A percentile compares a stretch with the other conserved stretches of the same genome.
Evolutionary conservation across 305 asterid species (phyloP).

Genomic region (Nicotiana rustica): DNA sequence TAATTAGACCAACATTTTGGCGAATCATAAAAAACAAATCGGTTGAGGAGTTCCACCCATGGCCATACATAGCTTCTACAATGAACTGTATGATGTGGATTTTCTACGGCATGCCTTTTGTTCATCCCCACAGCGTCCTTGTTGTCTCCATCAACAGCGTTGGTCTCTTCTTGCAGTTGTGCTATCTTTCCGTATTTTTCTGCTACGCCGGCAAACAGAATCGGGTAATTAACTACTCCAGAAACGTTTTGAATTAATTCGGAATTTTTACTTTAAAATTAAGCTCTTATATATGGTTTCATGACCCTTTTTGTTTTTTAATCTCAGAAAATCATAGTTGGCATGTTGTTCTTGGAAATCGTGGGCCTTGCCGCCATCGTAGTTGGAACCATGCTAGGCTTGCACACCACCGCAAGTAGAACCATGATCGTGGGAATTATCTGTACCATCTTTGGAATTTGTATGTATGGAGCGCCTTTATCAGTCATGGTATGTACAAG

Average conservation of each 20-base stretch:
- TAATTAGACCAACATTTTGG: conserved; percentile 56
- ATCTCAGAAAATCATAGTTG: conserved; percentile 46
- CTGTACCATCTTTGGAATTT: conserved; percentile 58
- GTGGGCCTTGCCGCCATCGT: conserved; percentile 38
- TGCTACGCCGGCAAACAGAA: conserved; percentile 44
- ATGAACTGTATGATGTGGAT: conserved; percentile 77
- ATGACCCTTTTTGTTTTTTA: not conserved
- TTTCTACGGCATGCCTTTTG: conserved; percentile 64
- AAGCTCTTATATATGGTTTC: not conserved
- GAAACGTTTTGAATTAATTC: too few species aligned
- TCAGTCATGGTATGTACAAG: conserved; percentile 58
- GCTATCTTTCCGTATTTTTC: conserved; percentile 59
- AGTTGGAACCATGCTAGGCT: conserved; percentile 43
- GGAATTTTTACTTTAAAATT: not conserved
- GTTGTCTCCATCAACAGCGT: conserved; percentile 64
- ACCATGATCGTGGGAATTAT: conserved; percentile 63
- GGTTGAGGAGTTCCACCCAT: conserved; percentile 75
- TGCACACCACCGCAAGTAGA: conserved; percentile 51
- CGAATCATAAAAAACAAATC: conserved; percentile 56
- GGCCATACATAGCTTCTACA: conserved; percentile 61
- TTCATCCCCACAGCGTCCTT: conserved; percentile 63
- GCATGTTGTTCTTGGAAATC: conserved; percentile 41
- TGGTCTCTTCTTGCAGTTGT: conserved; percentile 57
- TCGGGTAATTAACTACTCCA: conserved; percentile 43
- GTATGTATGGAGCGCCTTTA: conserved; percentile 76